Percentiles rank a stretch among this genome's conserved stretches.
Evolutionary conservation across 352 stramenopile species (phyloP).

Genomic region (Phytopythium montanum): DNA sequence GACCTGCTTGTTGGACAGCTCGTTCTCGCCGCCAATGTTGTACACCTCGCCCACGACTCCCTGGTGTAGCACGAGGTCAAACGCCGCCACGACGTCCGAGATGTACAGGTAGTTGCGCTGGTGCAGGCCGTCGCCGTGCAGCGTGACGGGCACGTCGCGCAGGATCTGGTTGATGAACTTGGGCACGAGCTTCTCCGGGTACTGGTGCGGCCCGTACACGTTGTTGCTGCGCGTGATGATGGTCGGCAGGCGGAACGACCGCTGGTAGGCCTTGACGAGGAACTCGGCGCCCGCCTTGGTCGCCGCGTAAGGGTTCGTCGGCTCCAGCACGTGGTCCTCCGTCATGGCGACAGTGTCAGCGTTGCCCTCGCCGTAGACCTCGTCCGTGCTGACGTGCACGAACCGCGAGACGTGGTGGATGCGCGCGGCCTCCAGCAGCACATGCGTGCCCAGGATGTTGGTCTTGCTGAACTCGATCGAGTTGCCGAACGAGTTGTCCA

Average conservation of each 20-base stretch:
- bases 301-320: conserved; percentile 98
- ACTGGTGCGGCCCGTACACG: conserved; percentile 98
- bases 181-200: conserved; percentile 98
- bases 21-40: conserved; percentile 93
- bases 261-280: conserved; percentile 93
- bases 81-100: conserved; percentile 94
- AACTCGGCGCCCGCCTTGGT: conserved; percentile 98
- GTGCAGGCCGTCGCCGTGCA: conserved; percentile 95
- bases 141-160: conserved; percentile 84
- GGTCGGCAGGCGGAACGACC: conserved; percentile 93
- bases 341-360: conserved; percentile 90
- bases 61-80: conserved; percentile 96
- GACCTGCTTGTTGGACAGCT: conserved; percentile 73
- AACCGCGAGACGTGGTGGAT: conserved; percentile 91
- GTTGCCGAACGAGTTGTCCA: conserved; percentile 99
- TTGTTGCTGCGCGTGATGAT: conserved; percentile 99
- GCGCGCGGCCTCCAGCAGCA: conserved; percentile 96
- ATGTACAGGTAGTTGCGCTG: conserved; percentile 98
- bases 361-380: conserved; percentile 97
- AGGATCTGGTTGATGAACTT: conserved; percentile 98
- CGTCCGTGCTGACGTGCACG: conserved; percentile 97
- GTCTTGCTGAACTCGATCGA: conserved; percentile 97
- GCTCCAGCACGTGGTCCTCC: conserved; percentile 93
- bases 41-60: conserved; percentile 92
- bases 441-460: conserved; percentile 98